A percentile compares a stretch with the other conserved stretches of the same genome.
These are phyloP conservation scores for Geum urbanum DNA, from an alignment of 306 rosid genomes.

Conservation along the genomic window DNA sequence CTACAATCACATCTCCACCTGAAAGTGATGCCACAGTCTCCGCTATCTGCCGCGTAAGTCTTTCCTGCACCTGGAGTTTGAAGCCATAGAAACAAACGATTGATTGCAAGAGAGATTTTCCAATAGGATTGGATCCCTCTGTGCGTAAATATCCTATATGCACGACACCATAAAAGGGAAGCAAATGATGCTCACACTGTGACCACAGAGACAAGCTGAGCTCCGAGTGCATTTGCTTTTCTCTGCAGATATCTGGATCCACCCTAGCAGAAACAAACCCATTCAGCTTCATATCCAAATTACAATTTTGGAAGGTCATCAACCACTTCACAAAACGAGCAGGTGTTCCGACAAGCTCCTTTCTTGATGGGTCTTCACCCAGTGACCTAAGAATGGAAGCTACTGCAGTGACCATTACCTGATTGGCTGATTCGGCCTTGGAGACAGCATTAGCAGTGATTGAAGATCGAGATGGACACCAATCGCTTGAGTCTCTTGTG, in stretches of 20 bases:
- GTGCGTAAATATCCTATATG: constrained; percentile 64
- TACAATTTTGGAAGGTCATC: constrained; percentile 60
- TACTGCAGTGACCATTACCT: constrained; percentile 58
- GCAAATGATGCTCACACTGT: constrained; percentile 93
- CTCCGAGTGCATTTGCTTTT: constrained; percentile 46
- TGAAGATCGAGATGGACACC: constrained; percentile 67
- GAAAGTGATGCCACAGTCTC: constrained; percentile 66
- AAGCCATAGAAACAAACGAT: constrained; percentile 80
- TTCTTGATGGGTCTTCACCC: constrained; percentile 86
- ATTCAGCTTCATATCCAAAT: constrained; percentile 62
- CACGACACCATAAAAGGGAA: constrained; percentile 90
- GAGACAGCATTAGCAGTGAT: constrained; percentile 44
- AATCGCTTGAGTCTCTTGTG: constrained; percentile 37
- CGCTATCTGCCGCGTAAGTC: constrained; percentile 93
- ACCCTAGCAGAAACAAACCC: constrained; percentile 40
- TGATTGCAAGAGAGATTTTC: constrained; percentile 65
- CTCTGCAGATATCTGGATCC: constrained; percentile 32
- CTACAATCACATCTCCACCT: constrained; percentile 84
- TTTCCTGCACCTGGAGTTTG: constrained; percentile 97
- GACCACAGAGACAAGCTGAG: constrained; percentile 74
- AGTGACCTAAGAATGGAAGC: constrained; percentile 68
- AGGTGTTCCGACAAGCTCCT: constrained; percentile 82
- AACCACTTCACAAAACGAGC: constrained; percentile 74
- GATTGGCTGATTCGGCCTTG: constrained; percentile 36
- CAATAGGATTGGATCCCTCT: constrained; percentile 44